Conservation (phyloP, 768 basidiomycete species). For the Rhizopogon vesiculosus region DNA sequence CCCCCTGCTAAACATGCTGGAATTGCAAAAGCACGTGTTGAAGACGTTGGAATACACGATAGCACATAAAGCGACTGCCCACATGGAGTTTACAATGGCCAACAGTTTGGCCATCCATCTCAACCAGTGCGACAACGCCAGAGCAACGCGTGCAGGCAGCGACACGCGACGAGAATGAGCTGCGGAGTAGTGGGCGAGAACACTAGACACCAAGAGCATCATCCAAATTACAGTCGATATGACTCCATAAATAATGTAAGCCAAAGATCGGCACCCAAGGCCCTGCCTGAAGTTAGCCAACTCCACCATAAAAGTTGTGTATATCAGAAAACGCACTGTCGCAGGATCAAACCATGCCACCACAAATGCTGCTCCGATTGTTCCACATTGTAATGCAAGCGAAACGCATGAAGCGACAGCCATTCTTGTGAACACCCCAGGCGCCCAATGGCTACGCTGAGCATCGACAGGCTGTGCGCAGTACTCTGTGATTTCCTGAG, state of each 20-base stretch:
- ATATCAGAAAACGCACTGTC: not conserved
- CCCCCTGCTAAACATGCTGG: slow-evolving; percentile 16
- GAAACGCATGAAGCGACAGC: slow-evolving; percentile 14
- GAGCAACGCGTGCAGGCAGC: not conserved
- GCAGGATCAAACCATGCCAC: slow-evolving; percentile 20
- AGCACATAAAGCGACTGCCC: slow-evolving; percentile 24
- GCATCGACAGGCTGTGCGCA: not conserved
- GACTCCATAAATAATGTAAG: slow-evolving; percentile 15
- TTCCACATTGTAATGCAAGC: slow-evolving; percentile 19
- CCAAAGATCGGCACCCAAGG: slow-evolving; percentile 17
- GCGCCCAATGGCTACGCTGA: slow-evolving; percentile 8
- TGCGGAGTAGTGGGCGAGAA: not conserved
- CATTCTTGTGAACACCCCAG: slow-evolving; percentile 11
- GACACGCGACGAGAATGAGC: too few species aligned
- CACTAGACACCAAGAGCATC: slow-evolving; percentile 9
- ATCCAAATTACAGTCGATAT: slow-evolving; percentile 17
- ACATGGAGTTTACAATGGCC: slow-evolving; percentile 23
- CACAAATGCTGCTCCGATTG: slow-evolving; percentile 17
- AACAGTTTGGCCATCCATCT: slow-evolving; percentile 19
- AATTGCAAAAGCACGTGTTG: slow-evolving; percentile 24
- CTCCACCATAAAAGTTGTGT: too few species aligned
- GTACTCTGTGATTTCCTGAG: not conserved
- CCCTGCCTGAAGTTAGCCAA: not conserved
- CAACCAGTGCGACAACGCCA: slow-evolving; percentile 11
- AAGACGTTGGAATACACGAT: slow-evolving; percentile 25